phyloP scores from a whole-genome alignment of 2,329 filamentous ascomycete genomes.

The Metarhizium sp. region DNA sequence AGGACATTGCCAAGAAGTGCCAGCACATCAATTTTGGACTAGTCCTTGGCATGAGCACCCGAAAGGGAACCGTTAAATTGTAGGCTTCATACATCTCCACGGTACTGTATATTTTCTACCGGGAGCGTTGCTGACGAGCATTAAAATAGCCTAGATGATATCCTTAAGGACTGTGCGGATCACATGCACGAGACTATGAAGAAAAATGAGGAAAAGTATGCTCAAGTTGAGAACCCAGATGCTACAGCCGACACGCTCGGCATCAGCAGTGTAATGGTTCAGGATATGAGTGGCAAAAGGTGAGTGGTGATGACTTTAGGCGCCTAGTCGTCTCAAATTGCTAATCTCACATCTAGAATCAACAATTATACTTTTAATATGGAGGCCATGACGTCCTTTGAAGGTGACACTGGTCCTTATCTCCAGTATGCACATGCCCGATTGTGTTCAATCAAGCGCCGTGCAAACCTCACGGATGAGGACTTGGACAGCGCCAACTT shows the following conservation, averaged over 20 bases:
- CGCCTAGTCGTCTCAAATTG: conserved; percentile 1
- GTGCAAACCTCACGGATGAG: conserved; percentile 41
- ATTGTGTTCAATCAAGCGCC: conserved; percentile 54
- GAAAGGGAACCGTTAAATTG: conserved; percentile 66
- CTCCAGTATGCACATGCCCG: conserved; percentile 76
- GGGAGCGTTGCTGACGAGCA: background rate
- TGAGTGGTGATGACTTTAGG: conserved; percentile 25
- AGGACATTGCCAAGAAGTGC: conserved; percentile 57
- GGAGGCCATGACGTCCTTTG: conserved; percentile 73
- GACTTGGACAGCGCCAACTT: conserved; percentile 57
- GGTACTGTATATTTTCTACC: conserved; percentile 1
- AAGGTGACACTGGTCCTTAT: conserved; percentile 78
- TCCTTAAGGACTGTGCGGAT: conserved; percentile 59
- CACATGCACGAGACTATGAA: conserved; percentile 98
- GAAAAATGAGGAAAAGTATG: conserved; percentile 83
- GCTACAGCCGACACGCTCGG: conserved; percentile 79
- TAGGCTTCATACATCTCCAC: conserved; percentile 2
- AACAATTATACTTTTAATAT: conserved; percentile 68
- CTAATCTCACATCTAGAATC: conserved; percentile 29
- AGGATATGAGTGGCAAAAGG: conserved; percentile 96
- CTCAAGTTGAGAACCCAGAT: conserved; percentile 76
- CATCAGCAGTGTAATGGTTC: conserved; percentile 93
- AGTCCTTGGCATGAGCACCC: conserved; percentile 61
- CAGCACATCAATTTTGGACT: conserved; percentile 71
- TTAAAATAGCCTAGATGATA: conserved; percentile 9